phyloP scores from a whole-genome alignment of 2,329 filamentous ascomycete species.

The Xylariaceae sp. region DNA sequence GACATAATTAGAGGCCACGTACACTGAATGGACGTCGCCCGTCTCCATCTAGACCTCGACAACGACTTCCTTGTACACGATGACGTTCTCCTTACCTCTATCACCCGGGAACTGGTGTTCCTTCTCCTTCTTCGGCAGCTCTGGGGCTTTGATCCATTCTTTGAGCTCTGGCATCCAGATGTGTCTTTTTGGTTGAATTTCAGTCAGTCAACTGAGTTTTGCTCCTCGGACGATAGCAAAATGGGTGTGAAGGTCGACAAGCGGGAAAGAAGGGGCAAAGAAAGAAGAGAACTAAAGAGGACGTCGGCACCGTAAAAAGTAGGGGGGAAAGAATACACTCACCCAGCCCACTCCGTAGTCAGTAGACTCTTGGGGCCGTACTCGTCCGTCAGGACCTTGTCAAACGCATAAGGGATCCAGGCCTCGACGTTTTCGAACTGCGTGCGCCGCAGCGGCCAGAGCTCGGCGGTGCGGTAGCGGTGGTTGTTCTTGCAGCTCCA shows the following conservation, averaged over 20 bases:
- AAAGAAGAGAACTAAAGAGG: conserved; percentile 4
- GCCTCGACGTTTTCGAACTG: conserved; percentile 77
- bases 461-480: conserved; percentile 70
- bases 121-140: conserved; percentile 26
- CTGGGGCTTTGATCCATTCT: conserved; percentile 61
- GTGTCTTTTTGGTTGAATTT: conserved; percentile 54
- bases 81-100: conserved; percentile 25
- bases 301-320: not conserved
- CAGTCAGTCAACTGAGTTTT: not conserved
- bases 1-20: no score
- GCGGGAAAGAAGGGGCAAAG: not conserved
- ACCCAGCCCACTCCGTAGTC: conserved; percentile 68
- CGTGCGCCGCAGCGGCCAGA: conserved; percentile 77
- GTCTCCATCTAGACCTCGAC: conserved; percentile 26
- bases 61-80: conserved; percentile 37
- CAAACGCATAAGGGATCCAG: conserved; percentile 72
- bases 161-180: conserved; percentile 63
- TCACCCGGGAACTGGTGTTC: conserved; percentile 13
- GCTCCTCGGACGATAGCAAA: not conserved
- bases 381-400: conserved; percentile 69
- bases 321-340: conserved; percentile 42
- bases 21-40: no score
- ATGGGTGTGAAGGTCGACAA: not conserved
- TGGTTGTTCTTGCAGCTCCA: conserved; percentile 86
- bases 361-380: conserved; percentile 69